Evolutionary conservation across 2,329 filamentous ascomycete species (phyloP), one percentile per base, ranked within the genome.

Genomic region (Sarocladium brachiariae): DNA sequence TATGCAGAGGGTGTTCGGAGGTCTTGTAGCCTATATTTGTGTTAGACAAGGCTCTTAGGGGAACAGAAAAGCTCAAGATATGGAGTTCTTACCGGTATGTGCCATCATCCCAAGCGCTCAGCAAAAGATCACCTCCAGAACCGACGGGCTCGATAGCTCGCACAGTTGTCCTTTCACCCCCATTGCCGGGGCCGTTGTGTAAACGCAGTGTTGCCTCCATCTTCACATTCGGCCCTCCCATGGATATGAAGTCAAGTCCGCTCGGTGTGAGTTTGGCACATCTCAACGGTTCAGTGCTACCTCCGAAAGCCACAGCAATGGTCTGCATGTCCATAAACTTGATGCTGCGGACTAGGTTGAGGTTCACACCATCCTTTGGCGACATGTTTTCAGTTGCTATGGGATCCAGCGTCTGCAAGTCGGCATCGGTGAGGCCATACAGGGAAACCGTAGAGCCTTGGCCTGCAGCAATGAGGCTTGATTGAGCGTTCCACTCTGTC

Each of bases 91-190:
- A 63, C 59, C 72, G 68, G 50, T 72, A 69, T 1, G 71, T 76
- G 8, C 76, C 76, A 50, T 80, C 75, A 38, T 74, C 70, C 76
- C 77, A 80, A 3, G 75, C 69, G 50, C 70, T 76, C 11, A 81
- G 65, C 6, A 80, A 57, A 2, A 77, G 60, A 19, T 65, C 70
- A 1, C 65, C 63, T 18, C 63, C 64, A 1, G 68, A 57, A 13
- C 66, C 59, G 0, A 79, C 62, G 1, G 74, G 70, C 30, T 76
- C 69, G 2, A 80, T 67, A 0, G 75, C 73, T 30, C 72, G 63
- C 10, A 75, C 67, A 1, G 69, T 73, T 4, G 61, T 66, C 51
- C 62, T 67, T n/a, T 65, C 64, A 10, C 63, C 49, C 52, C 30
- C 65, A 64, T 30, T 30, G n/a, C n/a, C 57, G 50, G 1, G 52